Evolutionary conservation across 805 yeast species (phyloP), one percentile per base, ranked within the genome.

Genomic region (baker's yeast (Saccharomyces cerevisiae)): DNA sequence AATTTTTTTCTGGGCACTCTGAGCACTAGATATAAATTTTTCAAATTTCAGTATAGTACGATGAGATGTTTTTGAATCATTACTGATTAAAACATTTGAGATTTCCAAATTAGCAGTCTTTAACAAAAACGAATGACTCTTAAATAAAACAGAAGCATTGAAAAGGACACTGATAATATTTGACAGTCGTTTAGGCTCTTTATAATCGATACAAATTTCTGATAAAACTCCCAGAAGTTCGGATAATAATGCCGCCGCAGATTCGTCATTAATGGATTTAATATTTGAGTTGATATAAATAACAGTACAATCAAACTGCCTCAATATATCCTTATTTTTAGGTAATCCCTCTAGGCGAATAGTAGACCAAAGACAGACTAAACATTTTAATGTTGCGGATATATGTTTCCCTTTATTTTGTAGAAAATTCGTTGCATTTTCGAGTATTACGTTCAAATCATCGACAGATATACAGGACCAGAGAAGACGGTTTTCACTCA

Each of bases 121-220:
- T 2, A 50, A 26, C 11, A 67, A 47, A 30, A 59, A 62, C 0
- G 30, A 36, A 10, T 47, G 47, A 21, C 61, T 55, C 41, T 59
- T 59, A 2, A 50, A 51, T 6, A 57, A 52, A 4, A 66, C 57
- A 24, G 57, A 68, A 6, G 57, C 50, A 51, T 70, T 70, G 51
- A 61, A 70, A n/a, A 59, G 30, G 9, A 70, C 62, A 41, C 61
- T 65, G 9, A 64, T 57, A 5, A 67, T 48, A 54, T 68, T 68
- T 0, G 57, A 52, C n/a, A 66, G 36, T 51, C 72, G 60, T 48
- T 65, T 63, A 6, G 41, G 47, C 28, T 66, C 67, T 6, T 48
- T 11, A 11, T 46, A 48, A n/a, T 52, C 53, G 3, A 63, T 41
- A 49, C 65, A 61, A 48, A 55, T 57, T 8, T 63, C 60, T 13